These are phyloP conservation scores for Casuarina cunninghamiana DNA, from an alignment of 306 rosid genomes.

Conservation along the genomic window DNA sequence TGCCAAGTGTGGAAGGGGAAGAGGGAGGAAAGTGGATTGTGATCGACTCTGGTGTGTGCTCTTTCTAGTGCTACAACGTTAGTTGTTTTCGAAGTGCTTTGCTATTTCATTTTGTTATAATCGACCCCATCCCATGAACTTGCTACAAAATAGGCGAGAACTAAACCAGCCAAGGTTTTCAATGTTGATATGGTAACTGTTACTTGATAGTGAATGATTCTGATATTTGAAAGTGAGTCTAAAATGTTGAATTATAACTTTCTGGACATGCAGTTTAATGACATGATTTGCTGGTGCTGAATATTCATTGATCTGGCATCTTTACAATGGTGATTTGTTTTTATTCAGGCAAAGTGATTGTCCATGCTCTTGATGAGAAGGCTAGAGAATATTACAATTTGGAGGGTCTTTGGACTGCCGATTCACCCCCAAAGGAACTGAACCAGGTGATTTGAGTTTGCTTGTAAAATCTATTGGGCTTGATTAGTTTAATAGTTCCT, in stretches of 20 bases:
- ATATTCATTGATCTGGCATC: constrained; percentile 1
- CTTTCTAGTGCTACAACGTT: background rate
- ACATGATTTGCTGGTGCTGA: constrained; percentile 12
- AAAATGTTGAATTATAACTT: background rate
- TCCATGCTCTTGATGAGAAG: constrained; percentile 94
- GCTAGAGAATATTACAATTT: constrained; percentile 92
- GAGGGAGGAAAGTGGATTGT: constrained; percentile 92
- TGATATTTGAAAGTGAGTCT: background rate
- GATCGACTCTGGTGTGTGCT: constrained; percentile 75
- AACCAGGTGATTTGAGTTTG: constrained; percentile 42
- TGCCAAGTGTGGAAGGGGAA: constrained; percentile 90
- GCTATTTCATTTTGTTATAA: background rate
- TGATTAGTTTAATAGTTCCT: background rate
- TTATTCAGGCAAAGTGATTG: constrained; percentile 73
- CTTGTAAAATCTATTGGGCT: constrained; percentile 6
- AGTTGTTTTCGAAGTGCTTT: background rate
- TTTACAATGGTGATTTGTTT: background rate
- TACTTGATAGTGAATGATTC: background rate
- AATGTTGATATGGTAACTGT: background rate
- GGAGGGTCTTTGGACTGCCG: constrained; percentile 70
- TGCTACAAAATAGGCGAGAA: background rate
- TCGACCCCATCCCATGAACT: background rate
- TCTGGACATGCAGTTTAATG: background rate
- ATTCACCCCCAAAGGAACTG: constrained; percentile 50
- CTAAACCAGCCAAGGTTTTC: background rate